Conservation (phyloP, 2,329 filamentous ascomycete species). For the Helotiales sp. region DNA sequence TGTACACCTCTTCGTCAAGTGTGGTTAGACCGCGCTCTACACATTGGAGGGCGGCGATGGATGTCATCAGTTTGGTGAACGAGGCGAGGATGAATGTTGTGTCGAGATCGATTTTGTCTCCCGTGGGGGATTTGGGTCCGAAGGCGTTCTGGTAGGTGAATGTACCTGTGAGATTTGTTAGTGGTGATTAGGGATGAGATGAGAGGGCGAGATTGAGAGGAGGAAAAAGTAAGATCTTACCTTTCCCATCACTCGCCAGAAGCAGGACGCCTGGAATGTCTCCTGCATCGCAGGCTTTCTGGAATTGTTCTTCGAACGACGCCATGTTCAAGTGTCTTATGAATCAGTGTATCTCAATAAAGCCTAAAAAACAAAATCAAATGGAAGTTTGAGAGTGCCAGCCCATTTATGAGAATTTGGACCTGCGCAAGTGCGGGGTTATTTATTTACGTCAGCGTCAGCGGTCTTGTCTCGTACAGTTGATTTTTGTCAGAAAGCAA, state of each 20-base stretch:
- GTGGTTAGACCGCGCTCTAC: slow-evolving; percentile 55
- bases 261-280: slow-evolving; percentile 28
- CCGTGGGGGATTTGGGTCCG: slow-evolving; percentile 57
- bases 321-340: slow-evolving; percentile 10
- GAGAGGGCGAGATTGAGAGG: not conserved
- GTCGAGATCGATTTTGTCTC: slow-evolving; percentile 53
- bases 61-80: slow-evolving; percentile 61
- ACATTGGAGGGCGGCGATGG: slow-evolving; percentile 59
- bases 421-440: no score
- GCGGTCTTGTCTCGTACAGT: no score
- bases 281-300: slow-evolving; percentile 21
- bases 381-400: no score
- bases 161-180: slow-evolving; percentile 37
- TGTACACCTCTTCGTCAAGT: slow-evolving; percentile 50
- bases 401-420: no score
- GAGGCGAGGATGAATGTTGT: slow-evolving; percentile 56
- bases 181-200: not conserved
- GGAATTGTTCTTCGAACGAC: slow-evolving; percentile 19
- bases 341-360: not conserved
- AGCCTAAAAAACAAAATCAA: not conserved
- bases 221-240: slow-evolving; percentile 8
- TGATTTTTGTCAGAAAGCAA: no score
- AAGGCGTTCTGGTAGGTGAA: slow-evolving; percentile 46
- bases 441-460: no score
- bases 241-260: slow-evolving; percentile 25